Evolutionary conservation across 192 early-diverging fungal genomes (phyloP).

Genomic region (Dissophora ornata): DNA sequence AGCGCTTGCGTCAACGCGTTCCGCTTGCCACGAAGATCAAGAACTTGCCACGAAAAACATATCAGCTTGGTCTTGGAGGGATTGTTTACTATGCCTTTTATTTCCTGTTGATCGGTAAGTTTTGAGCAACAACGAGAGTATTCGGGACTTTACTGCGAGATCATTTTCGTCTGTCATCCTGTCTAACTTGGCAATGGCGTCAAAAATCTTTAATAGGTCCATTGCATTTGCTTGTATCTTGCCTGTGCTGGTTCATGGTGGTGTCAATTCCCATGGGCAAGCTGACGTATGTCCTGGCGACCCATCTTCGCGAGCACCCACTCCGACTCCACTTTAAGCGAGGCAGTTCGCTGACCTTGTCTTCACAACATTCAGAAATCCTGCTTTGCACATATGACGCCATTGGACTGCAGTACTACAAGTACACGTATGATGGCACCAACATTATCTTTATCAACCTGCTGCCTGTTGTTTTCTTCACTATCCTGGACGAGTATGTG

Average conservation of each 20-base stretch:
- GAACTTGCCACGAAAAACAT: conserved; percentile 26
- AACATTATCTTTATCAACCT: conserved; percentile 98
- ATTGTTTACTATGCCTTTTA: conserved; percentile 63
- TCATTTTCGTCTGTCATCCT: no score
- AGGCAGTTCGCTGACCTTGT: conserved; percentile 47
- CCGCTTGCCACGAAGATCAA: conserved; percentile 16
- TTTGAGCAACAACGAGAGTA: neutral
- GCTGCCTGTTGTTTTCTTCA: conserved; percentile 84
- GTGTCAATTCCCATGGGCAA: conserved; percentile 96
- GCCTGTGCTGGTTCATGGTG: conserved; percentile 87
- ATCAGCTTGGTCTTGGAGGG: conserved; percentile 56
- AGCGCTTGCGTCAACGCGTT: conserved; percentile 13
- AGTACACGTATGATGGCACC: conserved; percentile 95
- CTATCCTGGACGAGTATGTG: conserved; percentile 83
- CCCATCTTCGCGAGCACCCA: conserved; percentile 83
- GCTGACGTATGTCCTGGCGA: conserved; percentile 82
- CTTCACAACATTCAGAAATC: conserved; percentile 62
- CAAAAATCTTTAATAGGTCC: no score
- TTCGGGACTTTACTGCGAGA: neutral
- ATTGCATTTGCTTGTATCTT: conserved; percentile 78
- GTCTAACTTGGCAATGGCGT: no score
- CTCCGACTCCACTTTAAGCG: conserved; percentile 78
- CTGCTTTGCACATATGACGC: conserved; percentile 91
- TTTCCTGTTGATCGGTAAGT: conserved; percentile 59
- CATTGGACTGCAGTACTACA: conserved; percentile 94